phyloP scores from a whole-genome alignment of 2,329 filamentous ascomycete species.

The Clarireedia monteithiana region DNA sequence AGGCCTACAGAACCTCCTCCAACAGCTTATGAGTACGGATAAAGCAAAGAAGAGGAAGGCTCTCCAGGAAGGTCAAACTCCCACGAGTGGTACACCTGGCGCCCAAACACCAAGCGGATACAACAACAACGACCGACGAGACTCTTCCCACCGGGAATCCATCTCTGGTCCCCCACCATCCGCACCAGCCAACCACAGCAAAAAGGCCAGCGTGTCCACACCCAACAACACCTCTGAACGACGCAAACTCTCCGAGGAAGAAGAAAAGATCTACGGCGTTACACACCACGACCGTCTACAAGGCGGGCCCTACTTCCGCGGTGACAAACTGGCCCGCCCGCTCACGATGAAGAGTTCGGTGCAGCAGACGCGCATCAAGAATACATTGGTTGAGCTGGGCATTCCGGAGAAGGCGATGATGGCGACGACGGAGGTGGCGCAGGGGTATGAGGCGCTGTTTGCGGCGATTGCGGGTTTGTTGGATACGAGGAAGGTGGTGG shows the following conservation, averaged over 20 bases:
- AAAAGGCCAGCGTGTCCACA: conserved; percentile 24
- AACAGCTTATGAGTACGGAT: conserved; percentile 75
- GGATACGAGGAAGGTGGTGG: conserved; percentile 64
- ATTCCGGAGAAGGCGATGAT: conserved; percentile 60
- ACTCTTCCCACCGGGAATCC: conserved; percentile 29
- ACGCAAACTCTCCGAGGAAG: conserved; percentile 64
- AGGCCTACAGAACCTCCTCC: conserved; percentile 71
- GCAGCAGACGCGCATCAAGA: conserved; percentile 67
- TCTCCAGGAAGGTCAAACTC: conserved; percentile 44
- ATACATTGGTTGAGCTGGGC: conserved; percentile 63
- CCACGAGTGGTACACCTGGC: conserved; percentile 30
- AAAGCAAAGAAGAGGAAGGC: conserved; percentile 84
- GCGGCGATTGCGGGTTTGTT: conserved; percentile 60
- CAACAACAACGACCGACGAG: conserved; percentile 28
- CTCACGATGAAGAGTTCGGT: conserved; percentile 69
- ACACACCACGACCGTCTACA: conserved; percentile 77
- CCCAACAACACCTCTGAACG: conserved; percentile 40
- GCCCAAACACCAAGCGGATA: conserved; percentile 26
- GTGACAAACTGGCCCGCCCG: conserved; percentile 71
- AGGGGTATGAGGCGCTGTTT: conserved; percentile 64
- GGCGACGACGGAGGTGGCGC: conserved; percentile 64
- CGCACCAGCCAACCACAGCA: conserved; percentile 16
- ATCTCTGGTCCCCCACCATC: conserved; percentile 29
- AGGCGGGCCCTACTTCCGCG: conserved; percentile 83
- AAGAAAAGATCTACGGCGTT: conserved; percentile 77